Conservation (phyloP, 345 rosid genomes). For the Firmiana major region DNA sequence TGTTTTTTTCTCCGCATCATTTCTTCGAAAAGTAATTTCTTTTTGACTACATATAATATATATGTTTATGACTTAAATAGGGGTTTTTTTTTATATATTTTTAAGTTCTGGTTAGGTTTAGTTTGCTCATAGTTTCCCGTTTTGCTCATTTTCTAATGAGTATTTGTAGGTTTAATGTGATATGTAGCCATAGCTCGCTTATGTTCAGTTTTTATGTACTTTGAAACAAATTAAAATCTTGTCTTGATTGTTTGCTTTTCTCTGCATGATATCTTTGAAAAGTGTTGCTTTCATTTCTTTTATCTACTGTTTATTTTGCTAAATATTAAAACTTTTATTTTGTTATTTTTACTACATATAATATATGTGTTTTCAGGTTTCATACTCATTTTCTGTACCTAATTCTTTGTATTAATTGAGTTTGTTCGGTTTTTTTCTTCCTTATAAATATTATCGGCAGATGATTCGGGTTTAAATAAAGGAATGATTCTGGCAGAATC, state of each 20-base stretch:
- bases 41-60: not conserved
- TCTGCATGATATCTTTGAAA: not conserved
- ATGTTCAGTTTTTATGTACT: not conserved
- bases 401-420: not conserved
- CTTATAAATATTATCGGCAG: not conserved
- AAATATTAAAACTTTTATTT: not conserved
- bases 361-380: not conserved
- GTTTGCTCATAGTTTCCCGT: not conserved
- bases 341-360: not conserved
- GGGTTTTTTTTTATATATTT: not conserved
- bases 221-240: not conserved
- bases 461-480: not conserved
- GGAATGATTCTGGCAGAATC: not conserved
- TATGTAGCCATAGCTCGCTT: not conserved
- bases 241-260: slow-evolving; percentile 3
- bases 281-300: not conserved
- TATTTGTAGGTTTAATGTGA: not conserved
- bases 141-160: not conserved
- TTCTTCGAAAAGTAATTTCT: not conserved
- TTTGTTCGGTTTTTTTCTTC: not conserved
- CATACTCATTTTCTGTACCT: not conserved
- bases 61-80: not conserved
- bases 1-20: not conserved
- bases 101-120: not conserved
- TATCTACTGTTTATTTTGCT: not conserved